These are phyloP conservation scores for Cucumis cinereus DNA, from an alignment of 306 rosid species.

Conservation along the genomic window DNA sequence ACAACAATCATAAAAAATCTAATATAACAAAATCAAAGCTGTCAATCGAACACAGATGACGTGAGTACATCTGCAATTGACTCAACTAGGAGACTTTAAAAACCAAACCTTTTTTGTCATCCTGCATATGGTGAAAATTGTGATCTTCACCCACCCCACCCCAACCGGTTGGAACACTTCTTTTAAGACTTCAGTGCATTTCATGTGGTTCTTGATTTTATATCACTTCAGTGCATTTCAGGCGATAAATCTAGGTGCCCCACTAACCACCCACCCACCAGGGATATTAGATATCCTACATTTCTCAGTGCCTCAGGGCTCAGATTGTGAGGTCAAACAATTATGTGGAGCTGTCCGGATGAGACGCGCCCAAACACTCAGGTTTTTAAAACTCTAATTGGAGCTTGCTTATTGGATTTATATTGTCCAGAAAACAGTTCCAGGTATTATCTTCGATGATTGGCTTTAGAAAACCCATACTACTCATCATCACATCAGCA, in stretches of 20 bases:
- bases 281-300: background rate
- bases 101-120: background rate
- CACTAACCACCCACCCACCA: background rate
- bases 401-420: background rate
- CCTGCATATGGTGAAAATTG: background rate
- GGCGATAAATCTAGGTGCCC: background rate
- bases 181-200: background rate
- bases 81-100: background rate
- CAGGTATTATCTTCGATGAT: background rate
- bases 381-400: background rate
- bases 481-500: background rate
- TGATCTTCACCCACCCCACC: background rate
- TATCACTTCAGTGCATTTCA: background rate
- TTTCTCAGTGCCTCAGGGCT: background rate
- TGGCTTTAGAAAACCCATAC: background rate
- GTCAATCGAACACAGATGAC: background rate
- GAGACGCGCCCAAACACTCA: background rate
- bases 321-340: background rate
- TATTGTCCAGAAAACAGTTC: background rate
- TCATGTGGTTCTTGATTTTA: background rate
- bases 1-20: background rate
- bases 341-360: background rate
- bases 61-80: background rate
- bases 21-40: background rate
- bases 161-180: background rate